phyloP scores from a whole-genome alignment of 2,329 filamentous ascomycete genomes.

The Geosmithia morbida region DNA sequence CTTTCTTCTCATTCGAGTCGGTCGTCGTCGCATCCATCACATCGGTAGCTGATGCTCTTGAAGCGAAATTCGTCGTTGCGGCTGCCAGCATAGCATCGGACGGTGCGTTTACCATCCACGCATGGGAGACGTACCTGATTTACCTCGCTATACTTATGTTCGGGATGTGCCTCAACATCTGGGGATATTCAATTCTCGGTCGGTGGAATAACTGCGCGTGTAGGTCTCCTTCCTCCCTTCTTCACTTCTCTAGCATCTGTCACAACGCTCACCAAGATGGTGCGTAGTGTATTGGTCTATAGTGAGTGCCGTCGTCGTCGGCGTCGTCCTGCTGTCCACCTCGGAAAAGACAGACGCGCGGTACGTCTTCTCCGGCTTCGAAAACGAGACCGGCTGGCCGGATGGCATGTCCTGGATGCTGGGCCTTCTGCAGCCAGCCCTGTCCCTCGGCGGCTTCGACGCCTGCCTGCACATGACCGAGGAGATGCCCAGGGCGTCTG shows the following conservation, averaged over 20 bases:
- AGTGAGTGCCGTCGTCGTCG: slow-evolving; percentile 24
- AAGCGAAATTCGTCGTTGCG: background rate
- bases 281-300: slow-evolving; percentile 28
- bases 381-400: slow-evolving; percentile 29
- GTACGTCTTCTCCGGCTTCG: slow-evolving; percentile 27
- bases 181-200: slow-evolving; percentile 30
- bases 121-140: slow-evolving; percentile 63
- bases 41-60: slow-evolving; percentile 35
- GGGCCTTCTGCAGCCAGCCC: slow-evolving; percentile 24
- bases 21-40: slow-evolving; percentile 33
- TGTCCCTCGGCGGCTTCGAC: slow-evolving; percentile 25
- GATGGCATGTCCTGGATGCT: slow-evolving; percentile 32
- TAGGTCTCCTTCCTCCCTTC: slow-evolving; percentile 27
- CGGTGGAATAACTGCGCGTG: background rate
- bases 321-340: slow-evolving; percentile 25
- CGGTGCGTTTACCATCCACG: slow-evolving; percentile 1
- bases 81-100: background rate
- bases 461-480: slow-evolving; percentile 29
- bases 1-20: background rate
- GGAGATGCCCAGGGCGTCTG: slow-evolving; percentile 26
- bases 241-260: slow-evolving; percentile 52
- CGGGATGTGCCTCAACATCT: slow-evolving; percentile 48
- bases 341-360: slow-evolving; percentile 16
- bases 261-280: slow-evolving; percentile 32
- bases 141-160: slow-evolving; percentile 50